phyloP scores from a whole-genome alignment of 2,329 filamentous ascomycete genomes.

The Penicillium hesseltinei region DNA sequence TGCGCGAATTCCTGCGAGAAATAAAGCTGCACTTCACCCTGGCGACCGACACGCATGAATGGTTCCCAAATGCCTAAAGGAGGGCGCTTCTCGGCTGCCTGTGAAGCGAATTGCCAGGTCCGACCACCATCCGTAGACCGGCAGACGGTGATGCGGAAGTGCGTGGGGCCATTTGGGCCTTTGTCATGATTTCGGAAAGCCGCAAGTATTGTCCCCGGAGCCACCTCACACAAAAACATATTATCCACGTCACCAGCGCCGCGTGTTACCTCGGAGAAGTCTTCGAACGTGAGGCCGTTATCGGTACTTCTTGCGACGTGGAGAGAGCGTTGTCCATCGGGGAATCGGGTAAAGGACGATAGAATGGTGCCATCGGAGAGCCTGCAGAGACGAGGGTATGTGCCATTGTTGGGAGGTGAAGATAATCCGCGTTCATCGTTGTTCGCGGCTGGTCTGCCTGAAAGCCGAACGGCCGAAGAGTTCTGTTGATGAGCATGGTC shows the following conservation, averaged over 20 bases:
- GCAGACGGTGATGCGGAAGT: conserved; percentile 53
- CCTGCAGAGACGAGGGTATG: conserved; percentile 49
- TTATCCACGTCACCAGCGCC: conserved; percentile 49
- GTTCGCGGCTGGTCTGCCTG: conserved; percentile 21
- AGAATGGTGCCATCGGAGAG: conserved; percentile 49
- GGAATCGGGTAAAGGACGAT: conserved; percentile 46
- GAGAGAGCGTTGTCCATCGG: conserved; percentile 40
- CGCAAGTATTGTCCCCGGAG: conserved; percentile 39
- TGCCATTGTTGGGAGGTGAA: conserved; percentile 40
- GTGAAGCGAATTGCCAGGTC: conserved; percentile 46
- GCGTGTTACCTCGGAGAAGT: conserved; percentile 46
- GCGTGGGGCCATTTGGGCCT: conserved; percentile 35
- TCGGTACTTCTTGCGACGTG: conserved; percentile 48
- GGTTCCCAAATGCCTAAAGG: conserved; percentile 51
- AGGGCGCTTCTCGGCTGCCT: conserved; percentile 44
- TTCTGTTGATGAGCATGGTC: conserved; percentile 10
- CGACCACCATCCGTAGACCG: conserved; percentile 46
- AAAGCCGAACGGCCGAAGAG: conserved; percentile 9
- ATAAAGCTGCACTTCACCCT: conserved; percentile 45
- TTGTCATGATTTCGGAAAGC: conserved; percentile 52
- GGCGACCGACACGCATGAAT: conserved; percentile 45
- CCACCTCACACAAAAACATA: conserved; percentile 46
- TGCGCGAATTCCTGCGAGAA: conserved; percentile 49
- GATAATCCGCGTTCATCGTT: conserved; percentile 37
- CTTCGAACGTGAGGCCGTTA: conserved; percentile 42